Evolutionary conservation across 371 early-diverging fungal genomes (phyloP).

Genomic region (Syncephalastrum racemosum): DNA sequence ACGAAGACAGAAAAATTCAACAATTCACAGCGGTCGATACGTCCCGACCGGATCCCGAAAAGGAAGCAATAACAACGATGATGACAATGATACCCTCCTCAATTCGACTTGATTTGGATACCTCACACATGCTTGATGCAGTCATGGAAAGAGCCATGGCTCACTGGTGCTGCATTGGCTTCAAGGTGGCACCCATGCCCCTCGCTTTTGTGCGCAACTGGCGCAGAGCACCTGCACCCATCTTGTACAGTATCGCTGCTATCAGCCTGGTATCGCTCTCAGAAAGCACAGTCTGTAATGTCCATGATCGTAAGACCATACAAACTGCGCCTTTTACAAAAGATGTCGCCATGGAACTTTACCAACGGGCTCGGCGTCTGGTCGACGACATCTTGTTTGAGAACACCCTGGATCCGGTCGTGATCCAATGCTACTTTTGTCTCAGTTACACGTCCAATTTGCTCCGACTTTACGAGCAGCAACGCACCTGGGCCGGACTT

Average conservation of each 20-base stretch:
- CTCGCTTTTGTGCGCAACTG: constrained; percentile 13
- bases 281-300: constrained; percentile 6
- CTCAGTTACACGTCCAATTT: constrained; percentile 35
- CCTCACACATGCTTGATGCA: constrained; percentile 16
- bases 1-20: too few species aligned
- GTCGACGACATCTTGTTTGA: constrained; percentile 26
- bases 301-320: too few species aligned
- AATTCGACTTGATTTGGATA: constrained; percentile 14
- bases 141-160: constrained; percentile 13
- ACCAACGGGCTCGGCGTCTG: constrained; percentile 15
- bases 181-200: constrained; percentile 23
- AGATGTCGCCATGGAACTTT: constrained; percentile 17
- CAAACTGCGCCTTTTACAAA: constrained; percentile 2
- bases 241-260: constrained; percentile 21
- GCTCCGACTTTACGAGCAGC: constrained; percentile 27
- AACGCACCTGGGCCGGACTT: constrained; percentile 29
- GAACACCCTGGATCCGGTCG: constrained; percentile 10
- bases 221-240: constrained; percentile 13
- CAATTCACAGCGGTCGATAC: too few species aligned
- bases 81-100: constrained; percentile 10
- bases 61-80: too few species aligned
- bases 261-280: constrained; percentile 21
- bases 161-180: constrained; percentile 29
- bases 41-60: too few species aligned
- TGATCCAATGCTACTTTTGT: constrained; percentile 29